phyloP scores from a whole-genome alignment of 345 rosid species.

The Dipteronia sinensis region DNA sequence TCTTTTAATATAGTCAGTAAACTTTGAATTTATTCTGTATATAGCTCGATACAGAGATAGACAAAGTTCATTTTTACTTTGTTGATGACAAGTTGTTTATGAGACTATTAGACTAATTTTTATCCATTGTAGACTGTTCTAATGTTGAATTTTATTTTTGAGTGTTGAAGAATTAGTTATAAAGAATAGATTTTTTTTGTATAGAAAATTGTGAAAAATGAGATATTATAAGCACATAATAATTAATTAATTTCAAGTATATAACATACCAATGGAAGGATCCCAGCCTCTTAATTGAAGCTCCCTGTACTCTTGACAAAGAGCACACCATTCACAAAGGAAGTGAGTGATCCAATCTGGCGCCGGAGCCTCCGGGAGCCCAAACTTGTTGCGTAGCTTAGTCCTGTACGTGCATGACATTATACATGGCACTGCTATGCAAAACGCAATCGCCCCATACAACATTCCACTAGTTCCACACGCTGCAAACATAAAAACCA shows the following conservation, averaged over 20 bases:
- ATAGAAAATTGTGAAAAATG: neutral
- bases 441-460: conserved; percentile 38
- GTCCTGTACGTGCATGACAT: conserved; percentile 64
- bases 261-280: conserved; percentile 53
- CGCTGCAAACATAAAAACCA: conserved; percentile 31
- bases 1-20: too few species aligned
- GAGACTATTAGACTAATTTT: too few species aligned
- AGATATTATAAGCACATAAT: too few species aligned
- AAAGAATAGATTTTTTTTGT: too few species aligned
- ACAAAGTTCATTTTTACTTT: too few species aligned
- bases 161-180: too few species aligned
- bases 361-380: conserved; percentile 59
- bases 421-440: conserved; percentile 52
- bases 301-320: conserved; percentile 78
- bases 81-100: too few species aligned
- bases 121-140: too few species aligned
- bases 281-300: conserved; percentile 64
- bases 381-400: conserved; percentile 60
- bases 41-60: too few species aligned
- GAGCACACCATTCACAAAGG: conserved; percentile 68
- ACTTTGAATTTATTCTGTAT: too few species aligned
- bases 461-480: conserved; percentile 53
- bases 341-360: conserved; percentile 66
- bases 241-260: too few species aligned
- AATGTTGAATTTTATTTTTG: too few species aligned